Evolutionary conservation across 176 grass and related monocot genomes (phyloP), one percentile per base, ranked within the genome.

Genomic region (Avena sativa): DNA sequence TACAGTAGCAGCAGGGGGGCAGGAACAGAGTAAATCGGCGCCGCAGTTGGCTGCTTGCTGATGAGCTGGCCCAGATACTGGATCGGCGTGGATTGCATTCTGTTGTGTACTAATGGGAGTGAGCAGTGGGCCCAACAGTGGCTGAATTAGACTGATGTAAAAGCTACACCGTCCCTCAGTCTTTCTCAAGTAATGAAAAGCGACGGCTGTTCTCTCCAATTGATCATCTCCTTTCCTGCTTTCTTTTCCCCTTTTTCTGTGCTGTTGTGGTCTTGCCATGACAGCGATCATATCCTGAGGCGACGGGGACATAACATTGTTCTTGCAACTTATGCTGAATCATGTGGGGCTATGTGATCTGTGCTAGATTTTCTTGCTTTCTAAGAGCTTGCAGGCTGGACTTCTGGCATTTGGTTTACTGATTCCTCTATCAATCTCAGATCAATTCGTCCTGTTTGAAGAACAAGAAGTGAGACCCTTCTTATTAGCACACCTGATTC

Each of bases 291-390:
- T 75, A 52, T 74, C 71, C 21, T 14, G 21, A 25, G 71, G 20
- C 12, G 43, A 74, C 4, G 2, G 20, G 40, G 40, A 47, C 70
- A 47, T 25, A 74, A 14, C 20, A 25, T 72, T 47, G 70, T 8
- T 44, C 17, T 62, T 69, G 36, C 59, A 59, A 69, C 14, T 78
- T 62, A 63, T 73, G 53, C 52, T 51, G 25, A 19, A 80, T 66
- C 60, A 23, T 74, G 48, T 12, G 79, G 23, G 28, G 48, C 36
- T 40, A 76, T 81, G 36, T 6, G 14, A 78, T 49, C 56, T 81
- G 1, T 81, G 5, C 59, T 30, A 23, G 66, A 82, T 77, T 50
- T 49, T 77, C 36, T 57, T 38, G 32, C 16, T 47, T 77, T 28
- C 16, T 3, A 28, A 16, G 25, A 30, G 32, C 17, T 65, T 57